phyloP scores from a whole-genome alignment of 192 early-diverging fungal species.

The Dispira simplex region DNA sequence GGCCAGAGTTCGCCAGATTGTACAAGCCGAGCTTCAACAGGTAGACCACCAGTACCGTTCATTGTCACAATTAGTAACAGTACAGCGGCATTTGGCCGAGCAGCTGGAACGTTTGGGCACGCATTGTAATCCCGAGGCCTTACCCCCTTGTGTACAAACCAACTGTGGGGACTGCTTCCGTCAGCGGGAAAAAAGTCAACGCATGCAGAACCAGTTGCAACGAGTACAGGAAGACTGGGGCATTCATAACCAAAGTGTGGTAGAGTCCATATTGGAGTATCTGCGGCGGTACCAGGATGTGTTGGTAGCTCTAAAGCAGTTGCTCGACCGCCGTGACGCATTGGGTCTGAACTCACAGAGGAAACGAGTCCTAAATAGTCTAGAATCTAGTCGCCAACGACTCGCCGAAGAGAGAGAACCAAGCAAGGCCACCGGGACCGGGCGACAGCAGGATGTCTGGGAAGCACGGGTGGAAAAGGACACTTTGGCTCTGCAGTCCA shows the following conservation, averaged over 20 bases:
- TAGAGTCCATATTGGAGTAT: not conserved
- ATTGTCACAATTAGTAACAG: not conserved
- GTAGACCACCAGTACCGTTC: not conserved
- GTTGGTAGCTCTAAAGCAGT: not conserved
- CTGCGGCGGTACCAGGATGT: conserved; percentile 7
- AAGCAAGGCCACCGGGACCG: not conserved
- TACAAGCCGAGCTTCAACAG: not conserved
- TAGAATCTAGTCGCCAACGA: not conserved
- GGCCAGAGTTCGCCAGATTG: not conserved
- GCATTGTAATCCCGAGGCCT: not conserved
- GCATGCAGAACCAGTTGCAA: not conserved
- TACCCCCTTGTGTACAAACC: not conserved
- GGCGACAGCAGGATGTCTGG: not conserved
- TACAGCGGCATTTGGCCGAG: not conserved
- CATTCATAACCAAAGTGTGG: not conserved
- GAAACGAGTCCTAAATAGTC: not conserved
- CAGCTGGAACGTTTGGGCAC: conserved; percentile 1
- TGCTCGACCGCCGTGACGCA: not conserved
- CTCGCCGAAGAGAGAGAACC: not conserved
- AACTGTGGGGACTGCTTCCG: not conserved
- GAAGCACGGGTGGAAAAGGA: not conserved
- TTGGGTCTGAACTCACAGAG: not conserved
- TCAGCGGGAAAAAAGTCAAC: not conserved
- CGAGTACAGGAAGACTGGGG: not conserved
- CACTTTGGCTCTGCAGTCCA: not conserved